Conservation (phyloP, 2,329 filamentous ascomycete species). For the Penicillium sp. region DNA sequence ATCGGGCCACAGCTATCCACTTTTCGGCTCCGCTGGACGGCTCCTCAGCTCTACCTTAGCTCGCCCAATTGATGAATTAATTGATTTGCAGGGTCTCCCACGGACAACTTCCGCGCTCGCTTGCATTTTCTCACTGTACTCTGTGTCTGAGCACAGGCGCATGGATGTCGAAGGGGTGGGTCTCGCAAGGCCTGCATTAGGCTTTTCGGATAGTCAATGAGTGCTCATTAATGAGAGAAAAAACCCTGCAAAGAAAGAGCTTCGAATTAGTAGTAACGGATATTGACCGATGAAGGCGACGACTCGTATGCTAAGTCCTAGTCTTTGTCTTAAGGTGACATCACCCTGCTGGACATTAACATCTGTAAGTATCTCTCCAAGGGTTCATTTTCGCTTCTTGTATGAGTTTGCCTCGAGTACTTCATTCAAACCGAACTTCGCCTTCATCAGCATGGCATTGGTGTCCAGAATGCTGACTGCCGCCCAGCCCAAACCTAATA, state of each 20-base stretch:
- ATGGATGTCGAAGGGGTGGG: slow-evolving; percentile 8
- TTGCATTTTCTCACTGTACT: not conserved
- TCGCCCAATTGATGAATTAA: not conserved
- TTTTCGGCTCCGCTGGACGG: slow-evolving; percentile 13
- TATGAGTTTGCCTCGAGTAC: not conserved
- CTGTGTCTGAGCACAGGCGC: not conserved
- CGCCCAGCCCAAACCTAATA: slow-evolving; percentile 22
- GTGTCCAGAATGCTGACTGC: slow-evolving; percentile 26
- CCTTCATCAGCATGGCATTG: not conserved
- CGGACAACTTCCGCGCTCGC: slow-evolving; percentile 25
- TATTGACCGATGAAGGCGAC: slow-evolving; percentile 14
- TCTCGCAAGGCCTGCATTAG: slow-evolving; percentile 8
- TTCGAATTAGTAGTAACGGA: slow-evolving; percentile 10
- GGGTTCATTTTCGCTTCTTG: not conserved
- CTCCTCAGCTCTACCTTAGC: not conserved
- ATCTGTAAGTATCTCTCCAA: slow-evolving; percentile 14
- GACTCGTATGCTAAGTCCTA: slow-evolving; percentile 16
- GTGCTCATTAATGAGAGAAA: slow-evolving; percentile 8
- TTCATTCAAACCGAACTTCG: not conserved
- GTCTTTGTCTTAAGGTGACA: slow-evolving; percentile 7
- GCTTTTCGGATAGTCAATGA: slow-evolving; percentile 10
- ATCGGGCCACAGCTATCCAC: slow-evolving; percentile 11
- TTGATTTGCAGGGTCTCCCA: not conserved
- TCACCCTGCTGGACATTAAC: slow-evolving; percentile 12
- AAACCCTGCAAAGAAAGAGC: slow-evolving; percentile 10